A percentile compares a stretch with the other conserved stretches of the same genome.
phyloP scores from a whole-genome alignment of 2,329 filamentous ascomycete species.

The Cladosporium velox region DNA sequence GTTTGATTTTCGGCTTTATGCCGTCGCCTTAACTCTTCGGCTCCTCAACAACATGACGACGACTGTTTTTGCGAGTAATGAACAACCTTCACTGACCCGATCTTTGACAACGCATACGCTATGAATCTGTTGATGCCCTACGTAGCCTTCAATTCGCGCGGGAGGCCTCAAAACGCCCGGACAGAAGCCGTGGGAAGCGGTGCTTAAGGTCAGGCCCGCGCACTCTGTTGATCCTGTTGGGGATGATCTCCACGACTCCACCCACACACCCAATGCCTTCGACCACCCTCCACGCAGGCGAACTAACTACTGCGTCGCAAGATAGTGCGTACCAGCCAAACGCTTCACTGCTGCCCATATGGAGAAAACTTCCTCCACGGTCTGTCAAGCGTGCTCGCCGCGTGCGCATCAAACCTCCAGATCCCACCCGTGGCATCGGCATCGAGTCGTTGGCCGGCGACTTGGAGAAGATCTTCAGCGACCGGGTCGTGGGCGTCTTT shows the following conservation, averaged over 20 bases:
- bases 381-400: constrained; percentile 38
- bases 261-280: neutral
- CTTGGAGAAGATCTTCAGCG: constrained; percentile 34
- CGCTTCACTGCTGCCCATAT: constrained; percentile 24
- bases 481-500: constrained; percentile 32
- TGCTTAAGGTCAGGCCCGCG: constrained; percentile 6
- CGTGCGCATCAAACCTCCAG: constrained; percentile 64
- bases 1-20: neutral
- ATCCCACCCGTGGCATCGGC: constrained; percentile 65
- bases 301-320: neutral
- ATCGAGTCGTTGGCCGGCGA: constrained; percentile 49
- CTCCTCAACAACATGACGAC: constrained; percentile 14
- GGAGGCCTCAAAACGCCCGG: neutral
- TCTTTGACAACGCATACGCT: constrained; percentile 16
- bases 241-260: constrained; percentile 11
- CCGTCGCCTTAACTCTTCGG: neutral
- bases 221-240: constrained; percentile 20
- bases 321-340: neutral
- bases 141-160: neutral
- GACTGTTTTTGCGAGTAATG: neutral
- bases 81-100: neutral
- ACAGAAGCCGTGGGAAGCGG: neutral
- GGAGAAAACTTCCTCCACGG: constrained; percentile 38
- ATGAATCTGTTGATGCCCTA: constrained; percentile 7
- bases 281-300: neutral